These are phyloP conservation scores for Phytopythium chamaehyphon DNA, from an alignment of 352 stramenopile genomes.

Conservation along the genomic window DNA sequence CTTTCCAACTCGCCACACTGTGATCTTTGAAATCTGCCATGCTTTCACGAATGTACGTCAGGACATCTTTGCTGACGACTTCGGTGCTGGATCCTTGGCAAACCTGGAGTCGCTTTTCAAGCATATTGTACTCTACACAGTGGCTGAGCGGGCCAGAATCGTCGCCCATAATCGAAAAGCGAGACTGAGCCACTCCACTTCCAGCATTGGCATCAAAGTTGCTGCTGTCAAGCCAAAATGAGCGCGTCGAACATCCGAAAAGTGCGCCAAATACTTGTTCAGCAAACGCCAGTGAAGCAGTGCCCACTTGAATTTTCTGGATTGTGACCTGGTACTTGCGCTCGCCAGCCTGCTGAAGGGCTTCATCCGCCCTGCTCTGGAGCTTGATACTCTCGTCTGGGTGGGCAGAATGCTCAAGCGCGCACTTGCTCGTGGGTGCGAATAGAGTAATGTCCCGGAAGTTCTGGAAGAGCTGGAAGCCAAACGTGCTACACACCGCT, in stretches of 20 bases:
- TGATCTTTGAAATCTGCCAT: conserved; percentile 32
- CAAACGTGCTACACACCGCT: conserved; percentile 88
- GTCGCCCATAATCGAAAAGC: conserved; percentile 81
- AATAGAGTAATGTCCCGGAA: conserved; percentile 72
- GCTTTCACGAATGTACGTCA: conserved; percentile 35
- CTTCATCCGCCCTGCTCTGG: conserved; percentile 33
- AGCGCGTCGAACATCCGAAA: conserved; percentile 35
- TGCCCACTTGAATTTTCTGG: conserved; percentile 21
- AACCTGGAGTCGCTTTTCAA: conserved; percentile 45
- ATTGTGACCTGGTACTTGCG: conserved; percentile 36
- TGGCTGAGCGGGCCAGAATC: conserved; percentile 48
- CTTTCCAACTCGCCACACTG: neutral
- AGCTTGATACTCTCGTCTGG: conserved; percentile 17
- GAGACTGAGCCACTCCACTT: conserved; percentile 12
- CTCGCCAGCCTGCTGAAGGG: conserved; percentile 16
- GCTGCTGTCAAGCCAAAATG: conserved; percentile 84
- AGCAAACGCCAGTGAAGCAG: conserved; percentile 57
- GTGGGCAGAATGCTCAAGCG: conserved; percentile 40
- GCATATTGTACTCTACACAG: conserved; percentile 60
- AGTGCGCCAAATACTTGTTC: conserved; percentile 57
- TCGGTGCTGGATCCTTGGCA: conserved; percentile 8
- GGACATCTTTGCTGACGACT: conserved; percentile 23
- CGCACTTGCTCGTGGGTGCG: conserved; percentile 35
- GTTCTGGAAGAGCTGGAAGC: conserved; percentile 87
- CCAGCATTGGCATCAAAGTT: conserved; percentile 30